Base-by-base conservation (phyloP, 2,329 filamentous ascomycete genomes). In the Colletotrichum caudatum region DNA sequence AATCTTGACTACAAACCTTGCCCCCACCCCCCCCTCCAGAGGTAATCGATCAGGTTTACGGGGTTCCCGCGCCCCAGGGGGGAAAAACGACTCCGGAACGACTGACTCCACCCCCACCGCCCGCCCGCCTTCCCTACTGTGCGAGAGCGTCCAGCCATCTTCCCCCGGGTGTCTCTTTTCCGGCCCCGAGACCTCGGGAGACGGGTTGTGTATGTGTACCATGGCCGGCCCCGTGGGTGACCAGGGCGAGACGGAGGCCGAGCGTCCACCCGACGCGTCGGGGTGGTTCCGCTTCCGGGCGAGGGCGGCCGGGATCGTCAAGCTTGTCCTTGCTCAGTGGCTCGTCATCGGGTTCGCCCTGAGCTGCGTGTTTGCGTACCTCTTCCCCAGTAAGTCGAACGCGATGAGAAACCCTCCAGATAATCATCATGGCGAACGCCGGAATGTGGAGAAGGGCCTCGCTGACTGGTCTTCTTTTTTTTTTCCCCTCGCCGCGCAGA, bases 261-360 rank as follows among this genome's bases (percentile, higher is more conserved):
- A 59, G 58, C 57, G 11, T 18, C 37, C 35, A 37, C 44, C 60
- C 35, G 2, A 20, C 58, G 26, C 65, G 48, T 44, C 59, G 46
- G 44, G 59, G n/a, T 37, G 29, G 20, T 26, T 23, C 7, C 69
- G 59, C 37, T 3, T 69, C 11, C 50, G 65, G 39, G 54, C n/a
- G 4, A 44, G 23, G 23, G 65, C 53, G 6, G 65, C 69, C 59
- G 71, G 58, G 50, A 23, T 64, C n/a, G 46, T 66, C 60, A 71
- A 73, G 71, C 80, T 88, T 67, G 60, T 89, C 58, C 78, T 83
- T 61, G 85, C 87, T 66, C 90, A 92, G 81, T 92, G 90, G 88
- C 87, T 92, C 67, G 83, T 92, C 23, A 84, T 92, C 67, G 88
- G 86, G 23, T 90, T 92, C 75, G 88, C 83, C 1, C 72, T 88